Conservation (phyloP, 2,329 filamentous ascomycete genomes). For the Atkinsonella texensis region DNA sequence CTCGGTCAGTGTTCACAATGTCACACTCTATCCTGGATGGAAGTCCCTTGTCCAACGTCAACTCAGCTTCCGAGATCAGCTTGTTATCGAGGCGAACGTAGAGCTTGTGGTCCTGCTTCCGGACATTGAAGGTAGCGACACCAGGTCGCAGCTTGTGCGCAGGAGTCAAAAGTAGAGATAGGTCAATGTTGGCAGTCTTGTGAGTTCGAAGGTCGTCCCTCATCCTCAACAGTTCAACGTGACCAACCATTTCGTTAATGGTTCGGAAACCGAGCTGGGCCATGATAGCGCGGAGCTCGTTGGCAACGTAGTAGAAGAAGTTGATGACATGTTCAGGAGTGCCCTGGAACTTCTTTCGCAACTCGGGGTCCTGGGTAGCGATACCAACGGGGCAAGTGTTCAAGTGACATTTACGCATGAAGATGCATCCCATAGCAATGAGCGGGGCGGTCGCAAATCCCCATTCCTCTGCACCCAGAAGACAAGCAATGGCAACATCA, state of each 20-base stretch:
- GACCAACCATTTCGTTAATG: slow-evolving; percentile 96
- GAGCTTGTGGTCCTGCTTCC: slow-evolving; percentile 92
- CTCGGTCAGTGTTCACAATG: slow-evolving; percentile 91
- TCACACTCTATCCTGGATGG: slow-evolving; percentile 92
- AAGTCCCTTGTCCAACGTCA: slow-evolving; percentile 87
- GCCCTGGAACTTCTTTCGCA: slow-evolving; percentile 86
- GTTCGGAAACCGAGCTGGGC: slow-evolving; percentile 88
- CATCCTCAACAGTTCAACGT: slow-evolving; percentile 74
- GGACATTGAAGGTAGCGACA: slow-evolving; percentile 92
- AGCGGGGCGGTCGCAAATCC: slow-evolving; percentile 90
- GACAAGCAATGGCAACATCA: slow-evolving; percentile 86
- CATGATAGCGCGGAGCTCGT: slow-evolving; percentile 95
- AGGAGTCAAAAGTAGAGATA: slow-evolving; percentile 85
- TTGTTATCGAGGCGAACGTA: slow-evolving; percentile 94
- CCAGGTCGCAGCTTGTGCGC: slow-evolving; percentile 92
- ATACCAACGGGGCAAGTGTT: slow-evolving; percentile 90
- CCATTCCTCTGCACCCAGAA: slow-evolving; percentile 96
- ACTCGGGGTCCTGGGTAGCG: slow-evolving; percentile 86
- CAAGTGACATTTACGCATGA: slow-evolving; percentile 70
- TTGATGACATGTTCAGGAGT: slow-evolving; percentile 96
- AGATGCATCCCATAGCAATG: slow-evolving; percentile 93
- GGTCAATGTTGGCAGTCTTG: slow-evolving; percentile 87
- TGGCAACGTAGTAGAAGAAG: slow-evolving; percentile 97
- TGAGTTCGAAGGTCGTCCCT: slow-evolving; percentile 76
- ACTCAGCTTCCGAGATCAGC: slow-evolving; percentile 87